Evolutionary conservation across 495 filamentous ascomycete species (phyloP), one percentile per base, ranked within the genome.

Genomic region (Xylaria curta): DNA sequence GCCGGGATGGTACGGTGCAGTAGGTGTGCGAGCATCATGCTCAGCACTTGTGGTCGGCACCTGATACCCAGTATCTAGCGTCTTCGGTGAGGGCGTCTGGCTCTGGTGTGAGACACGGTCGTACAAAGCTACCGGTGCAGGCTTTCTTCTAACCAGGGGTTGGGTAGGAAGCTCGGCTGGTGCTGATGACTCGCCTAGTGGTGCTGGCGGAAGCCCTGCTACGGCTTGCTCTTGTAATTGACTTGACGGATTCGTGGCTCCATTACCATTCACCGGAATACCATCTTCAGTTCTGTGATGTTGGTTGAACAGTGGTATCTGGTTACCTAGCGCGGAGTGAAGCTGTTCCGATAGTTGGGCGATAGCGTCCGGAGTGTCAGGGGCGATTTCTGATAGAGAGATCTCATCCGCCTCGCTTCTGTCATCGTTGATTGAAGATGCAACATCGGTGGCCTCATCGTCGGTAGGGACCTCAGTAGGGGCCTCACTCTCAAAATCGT

Each of bases 261-360:
- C 49, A 33, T 19, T 3, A n/a, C 13, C 17, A 12, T 68, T 51
- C 33, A 28, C n/a, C 17, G 54, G 38, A 38, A 46, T 19, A 6
- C 24, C 49, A 17, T 38, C 26, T 15, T 62, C 36, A 24, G 54
- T 13, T 28, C 10, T 5, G 21, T 58, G 63, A 31, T 73, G 71
- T 15, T 72, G 58, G 63, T 59, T 68, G 66, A 73, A 75, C 26
- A 77, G 24, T 13, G 65, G 61, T 8, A 72, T 54, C 26, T 75
- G 76, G 54, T 76, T 76, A 36, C 71, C 76, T 58, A 78, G 26
- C n/a, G 77, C 77, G 4, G 73, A 67, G 54, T 74, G 72, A 24
- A 78, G 75, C 44, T 72, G 42, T 19, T 73, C 66, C 8, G 76
- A 75, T 4, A 77, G 70, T 17, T 66, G 40, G 31, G 28, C n/a